Conservation (phyloP, 2,329 filamentous ascomycete genomes). For the Beauveria asiatica region DNA sequence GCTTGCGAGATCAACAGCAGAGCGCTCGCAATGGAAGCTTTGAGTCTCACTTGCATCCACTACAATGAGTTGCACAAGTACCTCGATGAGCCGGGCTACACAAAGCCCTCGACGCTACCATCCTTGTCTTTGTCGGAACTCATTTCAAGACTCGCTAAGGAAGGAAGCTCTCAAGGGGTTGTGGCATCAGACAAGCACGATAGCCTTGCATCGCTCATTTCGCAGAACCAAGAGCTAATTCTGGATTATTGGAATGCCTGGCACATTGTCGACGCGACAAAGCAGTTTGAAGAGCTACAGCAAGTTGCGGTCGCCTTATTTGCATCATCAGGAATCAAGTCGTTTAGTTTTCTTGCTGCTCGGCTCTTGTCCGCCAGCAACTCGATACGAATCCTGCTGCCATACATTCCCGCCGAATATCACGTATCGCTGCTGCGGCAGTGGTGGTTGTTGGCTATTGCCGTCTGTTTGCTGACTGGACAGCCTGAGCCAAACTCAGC, state of each 20-base stretch:
- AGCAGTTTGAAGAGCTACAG: conserved; percentile 67
- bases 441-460: conserved; percentile 81
- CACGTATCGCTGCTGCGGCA: conserved; percentile 69
- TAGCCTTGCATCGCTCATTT: conserved; percentile 61
- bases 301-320: conserved; percentile 53
- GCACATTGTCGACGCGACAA: conserved; percentile 59
- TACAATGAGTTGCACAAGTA: conserved; percentile 56
- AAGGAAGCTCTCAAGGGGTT: conserved; percentile 61
- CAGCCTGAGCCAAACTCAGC: conserved; percentile 65
- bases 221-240: conserved; percentile 58
- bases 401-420: conserved; percentile 62
- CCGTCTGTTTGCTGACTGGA: conserved; percentile 67
- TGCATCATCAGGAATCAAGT: conserved; percentile 46
- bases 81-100: conserved; percentile 65
- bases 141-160: conserved; percentile 57
- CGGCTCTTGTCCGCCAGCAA: conserved; percentile 81
- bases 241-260: conserved; percentile 90
- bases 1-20: conserved; percentile 81
- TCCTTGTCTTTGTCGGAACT: conserved; percentile 61
- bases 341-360: conserved; percentile 76
- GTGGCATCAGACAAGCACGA: conserved; percentile 49
- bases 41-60: conserved; percentile 56
- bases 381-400: conserved; percentile 77
- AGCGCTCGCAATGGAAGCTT: conserved; percentile 81
- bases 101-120: conserved; percentile 50